Percentiles rank a stretch among this genome's conserved stretches.
phyloP scores from a whole-genome alignment of 2,329 filamentous ascomycete species.

The Colletotrichum musicola region DNA sequence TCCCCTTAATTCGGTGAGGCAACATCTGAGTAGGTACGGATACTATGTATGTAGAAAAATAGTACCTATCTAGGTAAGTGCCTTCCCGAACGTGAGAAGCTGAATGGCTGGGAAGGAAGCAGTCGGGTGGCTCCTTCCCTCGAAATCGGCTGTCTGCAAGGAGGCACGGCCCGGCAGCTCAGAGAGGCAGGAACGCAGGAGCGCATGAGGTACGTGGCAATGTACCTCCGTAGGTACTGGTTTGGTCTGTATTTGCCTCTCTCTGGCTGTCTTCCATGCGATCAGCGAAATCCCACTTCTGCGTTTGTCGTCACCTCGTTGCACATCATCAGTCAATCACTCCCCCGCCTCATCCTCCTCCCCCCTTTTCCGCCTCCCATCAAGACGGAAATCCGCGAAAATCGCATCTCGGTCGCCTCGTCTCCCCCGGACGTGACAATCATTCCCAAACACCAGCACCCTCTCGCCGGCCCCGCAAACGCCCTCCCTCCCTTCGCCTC shows the following conservation, averaged over 20 bases:
- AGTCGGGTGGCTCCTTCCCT: no score
- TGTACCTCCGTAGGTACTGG: neutral
- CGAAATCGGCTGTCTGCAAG: conserved; percentile 13
- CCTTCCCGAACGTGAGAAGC: neutral
- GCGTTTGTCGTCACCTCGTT: conserved; percentile 1
- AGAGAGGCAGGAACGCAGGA: neutral
- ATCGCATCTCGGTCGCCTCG: conserved; percentile 8
- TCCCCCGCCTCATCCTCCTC: neutral
- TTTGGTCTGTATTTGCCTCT: neutral
- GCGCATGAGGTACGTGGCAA: neutral
- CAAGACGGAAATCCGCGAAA: conserved; percentile 18
- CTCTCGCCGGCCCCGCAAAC: conserved; percentile 32
- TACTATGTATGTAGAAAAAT: no score
- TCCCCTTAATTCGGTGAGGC: conserved; percentile 31
- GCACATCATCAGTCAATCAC: neutral
- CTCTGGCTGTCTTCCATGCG: neutral
- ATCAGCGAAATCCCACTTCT: neutral
- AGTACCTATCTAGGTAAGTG: no score
- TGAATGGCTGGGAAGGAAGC: neutral
- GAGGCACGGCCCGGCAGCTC: conserved; percentile 23
- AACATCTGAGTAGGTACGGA: neutral
- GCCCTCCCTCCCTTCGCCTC: conserved; percentile 20
- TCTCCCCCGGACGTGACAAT: conserved; percentile 32
- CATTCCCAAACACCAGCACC: conserved; percentile 31
- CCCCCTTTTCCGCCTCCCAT: conserved; percentile 12